Evolutionary conservation across 1,284 basidiomycete species (phyloP).

Genomic region (Melampsora larici-populina): DNA sequence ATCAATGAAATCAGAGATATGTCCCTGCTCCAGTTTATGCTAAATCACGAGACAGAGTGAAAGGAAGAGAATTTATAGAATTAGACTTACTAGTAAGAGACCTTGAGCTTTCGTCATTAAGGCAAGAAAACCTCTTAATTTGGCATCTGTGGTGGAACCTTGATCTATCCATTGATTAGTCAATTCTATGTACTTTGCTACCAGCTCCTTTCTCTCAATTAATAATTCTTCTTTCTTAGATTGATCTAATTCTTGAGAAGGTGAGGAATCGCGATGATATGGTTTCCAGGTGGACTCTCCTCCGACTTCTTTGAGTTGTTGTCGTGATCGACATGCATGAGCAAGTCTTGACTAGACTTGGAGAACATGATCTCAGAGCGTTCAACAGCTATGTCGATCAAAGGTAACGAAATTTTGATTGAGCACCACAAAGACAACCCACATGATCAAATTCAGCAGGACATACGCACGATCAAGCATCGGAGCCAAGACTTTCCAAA

Average conservation of each 20-base stretch:
- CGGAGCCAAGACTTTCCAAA: slow-evolving; percentile 37
- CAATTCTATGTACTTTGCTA: neutral
- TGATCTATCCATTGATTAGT: neutral
- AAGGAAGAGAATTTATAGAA: too few species aligned
- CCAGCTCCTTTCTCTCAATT: neutral
- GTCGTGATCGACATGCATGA: neutral
- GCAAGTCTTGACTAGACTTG: neutral
- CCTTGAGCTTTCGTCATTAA: neutral
- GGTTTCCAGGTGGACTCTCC: neutral
- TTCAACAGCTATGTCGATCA: neutral
- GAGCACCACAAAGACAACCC: neutral
- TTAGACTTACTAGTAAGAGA: neutral
- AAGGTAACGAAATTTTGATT: neutral
- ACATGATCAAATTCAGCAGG: neutral
- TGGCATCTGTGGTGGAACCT: neutral
- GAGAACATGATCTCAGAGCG: neutral
- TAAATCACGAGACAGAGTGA: too few species aligned
- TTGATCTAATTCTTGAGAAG: neutral
- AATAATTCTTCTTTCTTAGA: neutral
- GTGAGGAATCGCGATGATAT: neutral
- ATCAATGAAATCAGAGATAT: too few species aligned
- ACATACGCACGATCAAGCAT: slow-evolving; percentile 32
- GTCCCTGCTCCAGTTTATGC: too few species aligned
- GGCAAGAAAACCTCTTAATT: neutral
- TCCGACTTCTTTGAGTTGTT: neutral